phyloP scores from a whole-genome alignment of 2,329 filamentous ascomycete genomes.

The Xylaria hypoxylon region DNA sequence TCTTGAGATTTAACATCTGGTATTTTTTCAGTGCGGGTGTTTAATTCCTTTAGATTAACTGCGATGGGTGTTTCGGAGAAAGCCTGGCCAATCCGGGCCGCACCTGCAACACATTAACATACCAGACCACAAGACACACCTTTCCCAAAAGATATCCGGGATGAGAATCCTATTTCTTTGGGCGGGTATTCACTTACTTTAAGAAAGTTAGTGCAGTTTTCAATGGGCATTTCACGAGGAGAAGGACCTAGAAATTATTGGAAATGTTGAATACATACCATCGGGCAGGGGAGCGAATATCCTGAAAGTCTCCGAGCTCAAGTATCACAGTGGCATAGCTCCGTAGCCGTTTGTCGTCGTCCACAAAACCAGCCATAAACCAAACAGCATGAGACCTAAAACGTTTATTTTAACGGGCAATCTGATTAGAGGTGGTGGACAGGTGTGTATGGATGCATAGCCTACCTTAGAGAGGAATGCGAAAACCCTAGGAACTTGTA shows the following conservation, averaged over 20 bases:
- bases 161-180: background rate
- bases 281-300: conserved; percentile 65
- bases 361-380: conserved; percentile 65
- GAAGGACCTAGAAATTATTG: background rate
- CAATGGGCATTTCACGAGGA: background rate
- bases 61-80: conserved; percentile 81
- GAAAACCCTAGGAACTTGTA: conserved; percentile 82
- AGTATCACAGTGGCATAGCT: conserved; percentile 59
- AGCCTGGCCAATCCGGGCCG: conserved; percentile 72
- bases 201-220: conserved; percentile 7
- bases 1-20: conserved; percentile 64
- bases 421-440: background rate
- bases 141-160: background rate
- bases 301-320: conserved; percentile 62
- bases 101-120: conserved; percentile 44
- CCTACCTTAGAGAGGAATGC: conserved; percentile 75
- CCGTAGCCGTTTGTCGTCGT: conserved; percentile 50
- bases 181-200: conserved; percentile 27
- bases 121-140: background rate
- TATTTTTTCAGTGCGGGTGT: conserved; percentile 54
- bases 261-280: conserved; percentile 49
- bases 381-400: conserved; percentile 71
- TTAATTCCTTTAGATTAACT: conserved; percentile 59
- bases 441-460: background rate
- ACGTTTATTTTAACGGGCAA: background rate